phyloP scores from a whole-genome alignment of 768 basidiomycete genomes.

The Boletus rex-veris region DNA sequence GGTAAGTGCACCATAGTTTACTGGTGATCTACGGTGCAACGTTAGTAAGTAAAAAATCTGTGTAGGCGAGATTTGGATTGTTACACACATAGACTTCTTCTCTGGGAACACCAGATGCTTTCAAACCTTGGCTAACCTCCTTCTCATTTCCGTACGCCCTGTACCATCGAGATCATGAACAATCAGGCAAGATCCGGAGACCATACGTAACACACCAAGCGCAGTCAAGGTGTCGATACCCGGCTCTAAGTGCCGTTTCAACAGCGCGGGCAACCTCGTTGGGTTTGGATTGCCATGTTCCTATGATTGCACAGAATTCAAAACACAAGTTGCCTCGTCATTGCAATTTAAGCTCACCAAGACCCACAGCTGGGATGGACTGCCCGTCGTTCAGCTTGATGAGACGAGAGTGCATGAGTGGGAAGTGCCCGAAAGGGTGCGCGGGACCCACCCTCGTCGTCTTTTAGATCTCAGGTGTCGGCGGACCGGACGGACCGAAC shows the following conservation, averaged over 20 bases:
- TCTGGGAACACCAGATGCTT: conserved; percentile 70
- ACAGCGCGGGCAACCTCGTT: conserved; percentile 74
- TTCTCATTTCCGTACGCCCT: conserved; percentile 75
- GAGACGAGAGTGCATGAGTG: conserved; percentile 38
- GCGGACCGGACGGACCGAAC: conserved; percentile 21
- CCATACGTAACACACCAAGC: conserved; percentile 40
- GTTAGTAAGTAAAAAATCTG: background rate
- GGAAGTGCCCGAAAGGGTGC: background rate
- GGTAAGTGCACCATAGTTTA: conserved; percentile 67
- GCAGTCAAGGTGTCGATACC: conserved; percentile 77
- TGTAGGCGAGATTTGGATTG: background rate
- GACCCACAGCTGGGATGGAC: conserved; percentile 54
- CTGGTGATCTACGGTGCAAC: conserved; percentile 55
- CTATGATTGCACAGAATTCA: conserved; percentile 30
- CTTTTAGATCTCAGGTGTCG: background rate
- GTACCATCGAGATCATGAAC: conserved; percentile 9
- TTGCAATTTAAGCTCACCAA: conserved; percentile 43
- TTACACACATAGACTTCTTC: conserved; percentile 62
- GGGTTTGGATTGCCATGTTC: conserved; percentile 78
- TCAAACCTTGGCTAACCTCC: conserved; percentile 80
- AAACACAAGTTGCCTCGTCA: background rate
- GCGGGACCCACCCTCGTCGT: background rate
- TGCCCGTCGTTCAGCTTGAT: conserved; percentile 61
- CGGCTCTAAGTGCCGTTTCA: conserved; percentile 67
- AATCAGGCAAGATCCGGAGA: conserved; percentile 8